Evolutionary conservation across 805 yeast species (phyloP), one percentile per base, ranked within the genome.

Genomic region (Suhomyces kilbournensis): DNA sequence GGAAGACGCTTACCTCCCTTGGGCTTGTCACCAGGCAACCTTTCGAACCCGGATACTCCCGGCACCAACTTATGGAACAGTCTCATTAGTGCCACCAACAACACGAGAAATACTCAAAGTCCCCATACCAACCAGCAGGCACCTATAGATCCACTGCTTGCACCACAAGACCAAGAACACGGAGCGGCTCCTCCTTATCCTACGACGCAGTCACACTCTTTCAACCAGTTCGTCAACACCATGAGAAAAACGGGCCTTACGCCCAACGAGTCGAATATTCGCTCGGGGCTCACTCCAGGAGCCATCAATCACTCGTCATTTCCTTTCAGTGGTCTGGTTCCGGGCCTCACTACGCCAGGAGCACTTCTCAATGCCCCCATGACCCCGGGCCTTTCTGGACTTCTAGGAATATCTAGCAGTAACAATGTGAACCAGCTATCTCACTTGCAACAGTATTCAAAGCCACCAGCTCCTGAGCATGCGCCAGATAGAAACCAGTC

Each of bases 271-370:
- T 81, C 90, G 4, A 79, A 83, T 47, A 58, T 89, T 47, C 76
- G 96, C 57, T 75, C 88, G 0, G 93, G 94, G 0, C 65, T 86
- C 25, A 85, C 92, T 0, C 92, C 92, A 0, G 88, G 84, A 1
- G 69, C 63, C 1, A 53, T 64, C 32, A 62, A 56, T 48, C 65
- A 57, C 12, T 55, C 56, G 7, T 78, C 74, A n/a, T 68, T 70
- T 64, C 64, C 76, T 34, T 65, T 76, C 51, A 65, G 70, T 38
- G 68, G 51, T 47, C 75, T 55, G 53, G 66, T 61, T 54, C 79
- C 63, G 34, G 79, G 71, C 48, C 66, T 66, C 56, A 66, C 67
- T 9, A 72, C 76, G 5, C 79, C 82, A 0, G 67, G 74, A 9
- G 69, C 69, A 1, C 58, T 72, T 50, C 54, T 72, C n/a, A 71